Conservation (phyloP, 441 rosid genomes). For the Biscutella laevigata region DNA sequence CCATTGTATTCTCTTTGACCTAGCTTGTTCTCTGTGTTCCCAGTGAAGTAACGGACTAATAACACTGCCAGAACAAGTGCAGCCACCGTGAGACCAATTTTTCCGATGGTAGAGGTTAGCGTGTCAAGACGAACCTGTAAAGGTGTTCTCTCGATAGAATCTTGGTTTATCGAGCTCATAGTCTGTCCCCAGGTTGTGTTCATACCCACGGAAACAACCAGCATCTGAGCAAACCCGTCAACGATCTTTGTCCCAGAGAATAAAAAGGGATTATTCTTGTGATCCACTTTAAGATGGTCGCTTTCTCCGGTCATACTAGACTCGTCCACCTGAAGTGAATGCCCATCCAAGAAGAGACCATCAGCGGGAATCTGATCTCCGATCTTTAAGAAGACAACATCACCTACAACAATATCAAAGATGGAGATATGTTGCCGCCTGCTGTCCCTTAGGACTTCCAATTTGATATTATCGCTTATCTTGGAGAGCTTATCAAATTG, state of each 20-base stretch:
- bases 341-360: slow-evolving; percentile 57
- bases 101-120: slow-evolving; percentile 58
- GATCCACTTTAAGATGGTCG: slow-evolving; percentile 50
- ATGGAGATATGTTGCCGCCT: slow-evolving; percentile 48
- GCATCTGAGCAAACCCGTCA: slow-evolving; percentile 57
- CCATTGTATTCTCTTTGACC: slow-evolving; percentile 34
- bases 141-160: slow-evolving; percentile 54
- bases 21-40: slow-evolving; percentile 35
- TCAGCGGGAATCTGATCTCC: slow-evolving; percentile 81
- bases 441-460: slow-evolving; percentile 48
- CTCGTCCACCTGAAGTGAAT: slow-evolving; percentile 59
- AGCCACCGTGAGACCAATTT: slow-evolving; percentile 58
- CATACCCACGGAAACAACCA: slow-evolving; percentile 67
- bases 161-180: slow-evolving; percentile 54
- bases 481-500: slow-evolving; percentile 61
- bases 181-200: slow-evolving; percentile 64
- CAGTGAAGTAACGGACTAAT: slow-evolving; percentile 56
- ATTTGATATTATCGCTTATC: slow-evolving; percentile 47
- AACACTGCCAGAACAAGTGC: slow-evolving; percentile 50
- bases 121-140: slow-evolving; percentile 58
- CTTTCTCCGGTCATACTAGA: slow-evolving; percentile 84
- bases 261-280: slow-evolving; percentile 45
- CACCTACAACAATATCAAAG: slow-evolving; percentile 69
- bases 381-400: slow-evolving; percentile 49
- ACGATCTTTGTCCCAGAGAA: slow-evolving; percentile 64